phyloP scores from a whole-genome alignment of 2,329 filamentous ascomycete species.

The Hypoxylon sp. region DNA sequence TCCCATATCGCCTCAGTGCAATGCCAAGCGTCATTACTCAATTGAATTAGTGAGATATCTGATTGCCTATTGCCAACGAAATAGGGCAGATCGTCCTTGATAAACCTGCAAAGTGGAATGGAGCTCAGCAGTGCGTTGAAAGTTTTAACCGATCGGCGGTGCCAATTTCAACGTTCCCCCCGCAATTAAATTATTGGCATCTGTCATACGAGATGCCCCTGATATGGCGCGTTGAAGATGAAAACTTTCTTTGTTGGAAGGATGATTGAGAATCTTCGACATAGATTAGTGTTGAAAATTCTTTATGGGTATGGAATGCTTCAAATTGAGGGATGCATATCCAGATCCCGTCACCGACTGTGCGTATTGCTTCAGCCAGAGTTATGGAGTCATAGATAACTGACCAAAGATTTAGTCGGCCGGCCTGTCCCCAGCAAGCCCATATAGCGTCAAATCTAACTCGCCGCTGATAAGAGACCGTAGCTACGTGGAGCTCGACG shows the following conservation, averaged over 20 bases:
- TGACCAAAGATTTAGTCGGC: not conserved
- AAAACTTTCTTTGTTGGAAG: not conserved
- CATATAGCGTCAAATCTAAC: slow-evolving; percentile 4
- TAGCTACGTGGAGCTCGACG: not conserved
- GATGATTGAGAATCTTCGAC: not conserved
- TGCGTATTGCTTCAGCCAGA: not conserved
- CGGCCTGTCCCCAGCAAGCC: slow-evolving; percentile 1
- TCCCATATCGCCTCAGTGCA: not conserved
- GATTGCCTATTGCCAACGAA: not conserved
- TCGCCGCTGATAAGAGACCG: slow-evolving; percentile 4
- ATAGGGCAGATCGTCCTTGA: not conserved
- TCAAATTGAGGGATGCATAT: slow-evolving; percentile 3
- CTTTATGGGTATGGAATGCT: not conserved
- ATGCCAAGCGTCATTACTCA: not conserved
- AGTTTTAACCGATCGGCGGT: not conserved
- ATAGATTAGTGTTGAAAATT: not conserved
- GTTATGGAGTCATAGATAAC: not conserved
- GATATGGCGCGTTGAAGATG: not conserved
- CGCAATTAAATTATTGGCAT: not conserved
- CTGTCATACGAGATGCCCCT: not conserved
- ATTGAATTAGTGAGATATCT: not conserved
- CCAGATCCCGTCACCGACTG: slow-evolving; percentile 1
- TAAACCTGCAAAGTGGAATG: not conserved
- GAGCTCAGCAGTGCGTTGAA: not conserved
- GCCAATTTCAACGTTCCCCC: not conserved